Base-by-base conservation (phyloP, 441 rosid species). In the Raphanus hybrid region DNA sequence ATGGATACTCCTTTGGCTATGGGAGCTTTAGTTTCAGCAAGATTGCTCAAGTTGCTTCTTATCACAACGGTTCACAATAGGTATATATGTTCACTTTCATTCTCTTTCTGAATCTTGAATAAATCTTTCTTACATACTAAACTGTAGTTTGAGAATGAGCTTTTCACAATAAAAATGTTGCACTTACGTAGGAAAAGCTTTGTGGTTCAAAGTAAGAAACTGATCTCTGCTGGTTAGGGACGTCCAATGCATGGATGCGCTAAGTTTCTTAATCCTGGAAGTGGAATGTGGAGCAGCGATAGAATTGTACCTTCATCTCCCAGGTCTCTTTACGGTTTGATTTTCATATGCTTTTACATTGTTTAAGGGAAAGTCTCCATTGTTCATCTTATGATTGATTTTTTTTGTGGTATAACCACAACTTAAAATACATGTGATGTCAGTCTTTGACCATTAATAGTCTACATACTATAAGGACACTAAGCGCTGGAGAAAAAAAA, bases 1-100 rank as follows among this genome's bases (percentile, higher is more conserved):
- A 83, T 87, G 67, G 98, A 95, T 86, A 78, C 82, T 1, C 86
- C 74, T 70, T 73, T 85, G 71, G 92, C 94, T 0, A 62, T 88
- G 71, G 88, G 72, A 63, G 82, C 87, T 9, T 75, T 89, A 72
- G 16, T 77, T 70, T 83, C 82, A 57, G 85, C 84, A 48, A 83
- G 70, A 74, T 64, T 72, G 37, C 10, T 89, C 76, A 87, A 88
- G 87, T 84, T 34, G 70, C 61, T 85, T 26, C 39, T 88, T 34
- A 70, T 79, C 67, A 76, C 78, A 64, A 61, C 57, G 52, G 81
- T 59, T 80, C 52, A 79, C 78, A 57, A 32, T 4, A 52, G 78
- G 57, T 69, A 70, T 2, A 48, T 48, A 85, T 89, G 88, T 86
- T 76, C 45, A 68, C 23, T 8, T 6, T 10, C 45, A 6, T 64